Evolutionary conservation across 139 green algal species (phyloP).

Genomic region (Pleodorina starrii): DNA sequence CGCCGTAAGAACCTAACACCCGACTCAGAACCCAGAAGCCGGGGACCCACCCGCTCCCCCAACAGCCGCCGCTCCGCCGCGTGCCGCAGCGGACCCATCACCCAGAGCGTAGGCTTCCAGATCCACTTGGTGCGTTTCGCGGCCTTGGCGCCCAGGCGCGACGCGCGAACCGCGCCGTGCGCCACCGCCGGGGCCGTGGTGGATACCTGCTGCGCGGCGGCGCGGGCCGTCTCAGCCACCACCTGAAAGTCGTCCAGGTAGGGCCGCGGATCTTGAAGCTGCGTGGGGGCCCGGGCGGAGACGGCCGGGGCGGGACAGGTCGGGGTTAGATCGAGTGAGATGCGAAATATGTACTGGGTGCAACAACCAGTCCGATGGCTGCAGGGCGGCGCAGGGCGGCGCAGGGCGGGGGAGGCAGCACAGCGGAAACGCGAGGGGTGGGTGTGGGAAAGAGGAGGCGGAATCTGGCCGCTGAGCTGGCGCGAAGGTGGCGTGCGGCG

Average conservation of each 20-base stretch:
- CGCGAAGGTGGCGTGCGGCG: too few species aligned
- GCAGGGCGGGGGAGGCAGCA: too few species aligned
- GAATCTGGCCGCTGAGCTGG: too few species aligned
- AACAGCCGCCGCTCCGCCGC: slow-evolving; percentile 25
- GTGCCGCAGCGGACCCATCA: slow-evolving; percentile 23
- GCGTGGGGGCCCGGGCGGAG: not conserved
- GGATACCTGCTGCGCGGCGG: slow-evolving; percentile 11
- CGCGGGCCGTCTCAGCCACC: slow-evolving; percentile 14
- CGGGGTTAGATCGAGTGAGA: not conserved
- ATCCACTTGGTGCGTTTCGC: slow-evolving; percentile 41
- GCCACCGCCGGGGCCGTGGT: not conserved
- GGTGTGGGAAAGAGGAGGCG: too few species aligned
- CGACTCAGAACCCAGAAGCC: too few species aligned
- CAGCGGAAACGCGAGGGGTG: too few species aligned
- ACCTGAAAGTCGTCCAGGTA: slow-evolving; percentile 49
- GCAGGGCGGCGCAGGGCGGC: too few species aligned
- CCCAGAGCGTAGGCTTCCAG: slow-evolving; percentile 37
- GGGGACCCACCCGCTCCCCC: not conserved
- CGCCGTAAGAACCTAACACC: too few species aligned
- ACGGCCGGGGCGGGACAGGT: not conserved
- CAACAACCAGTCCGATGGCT: too few species aligned
- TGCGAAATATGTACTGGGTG: too few species aligned
- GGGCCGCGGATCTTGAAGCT: slow-evolving; percentile 46
- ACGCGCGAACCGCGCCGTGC: not conserved
- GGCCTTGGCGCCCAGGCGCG: not conserved